Base-by-base conservation (phyloP, 441 rosid species). In the Cnidoscolus chayamansa region DNA sequence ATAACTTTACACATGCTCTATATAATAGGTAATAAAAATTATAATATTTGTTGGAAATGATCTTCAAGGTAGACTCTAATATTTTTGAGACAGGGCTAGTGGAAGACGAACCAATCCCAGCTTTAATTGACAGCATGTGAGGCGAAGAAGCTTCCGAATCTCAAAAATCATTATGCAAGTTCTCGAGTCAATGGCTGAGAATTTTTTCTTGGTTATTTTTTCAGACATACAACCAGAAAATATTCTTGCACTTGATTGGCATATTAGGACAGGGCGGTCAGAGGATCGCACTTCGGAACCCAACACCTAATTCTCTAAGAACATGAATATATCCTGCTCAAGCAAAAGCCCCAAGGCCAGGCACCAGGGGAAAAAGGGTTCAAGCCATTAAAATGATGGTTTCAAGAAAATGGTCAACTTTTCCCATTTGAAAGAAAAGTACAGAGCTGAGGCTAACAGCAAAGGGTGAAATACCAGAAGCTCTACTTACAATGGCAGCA, bases 341-440 rank as follows among this genome's bases (percentile, higher is more conserved):
- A 48, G 10, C 16, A 49, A 45, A 67, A 65, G 25, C 67, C 48
- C 60, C 49, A 63, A 60, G 13, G 32, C 59, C 66, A 55, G 60
- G 62, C 51, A 55, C 45, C 9, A 53, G 19, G 6, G n/a, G n/a
- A 16, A 53, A 67, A 16, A 25, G 51, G 30, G 48, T 50, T 10
- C 58, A 47, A 65, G 31, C 30, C 62, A 67, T 37, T 51, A 73
- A 37, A 30, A 25, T 31, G 51, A 30, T 50, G 67, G 37, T 56
- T 35, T 62, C 65, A 19, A 51, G 53, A 30, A 60, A 65, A 47
- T 57, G 61, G 61, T 40, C 30, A 58, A 35, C 49, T 47, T 37
- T 2, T 45, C 32, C 25, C 30, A 58, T 67, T 49, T 62, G 13
- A 45, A 68, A 4, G 67, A 31, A 58, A 53, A 68, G 50, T 31